Base-by-base conservation (phyloP, 768 basidiomycete genomes). In the Phaffia australis region DNA sequence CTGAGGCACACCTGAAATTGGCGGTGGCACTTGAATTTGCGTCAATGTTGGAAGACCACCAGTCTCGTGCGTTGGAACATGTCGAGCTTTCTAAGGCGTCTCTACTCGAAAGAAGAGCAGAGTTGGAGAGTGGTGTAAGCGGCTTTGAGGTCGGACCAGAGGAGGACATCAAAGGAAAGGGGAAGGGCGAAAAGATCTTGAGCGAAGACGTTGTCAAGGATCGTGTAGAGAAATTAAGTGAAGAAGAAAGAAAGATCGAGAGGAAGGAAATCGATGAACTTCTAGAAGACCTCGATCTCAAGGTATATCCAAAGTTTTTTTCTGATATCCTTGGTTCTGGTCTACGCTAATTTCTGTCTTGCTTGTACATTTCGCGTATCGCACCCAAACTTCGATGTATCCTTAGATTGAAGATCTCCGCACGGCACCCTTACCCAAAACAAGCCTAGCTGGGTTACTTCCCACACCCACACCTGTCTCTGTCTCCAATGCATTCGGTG, bases 1-100 rank as follows among this genome's bases (percentile, higher is more conserved):
- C 93, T 0, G 90, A 92, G 74, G 89, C 86, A 7, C 90, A 95
- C 75, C 95, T 91, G 75, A 92, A 93, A 74, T 81, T 97, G 69
- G 90, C 88, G 73, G 89, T 94, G 75, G 91, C 88, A 16, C 85
- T 92, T 50, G 93, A 97, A 74, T 83, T 94, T 68, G 91, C 35
- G 35, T 42, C 35, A 42, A 42, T 42, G 35, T 42, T 42, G 35
- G 35, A 42, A 11, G 35, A 42, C 11, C 35, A 42, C 35, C 35
- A 42, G 35, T 4, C 35, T 42, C 35, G 35, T 42, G 35, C 35
- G 11, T 42, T 42, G 35, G 35, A 11, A 11, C 35, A 42, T 42
- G 35, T 42, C 11, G 35, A 42, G 35, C 11, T 42, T 4, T 42
- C 35, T 11, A 42, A 42, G 11, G 35, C 35, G 11, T 27, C 27